These are phyloP conservation scores for Aspergillus sp. DNA, from an alignment of 2,329 filamentous ascomycete species.

Conservation along the genomic window DNA sequence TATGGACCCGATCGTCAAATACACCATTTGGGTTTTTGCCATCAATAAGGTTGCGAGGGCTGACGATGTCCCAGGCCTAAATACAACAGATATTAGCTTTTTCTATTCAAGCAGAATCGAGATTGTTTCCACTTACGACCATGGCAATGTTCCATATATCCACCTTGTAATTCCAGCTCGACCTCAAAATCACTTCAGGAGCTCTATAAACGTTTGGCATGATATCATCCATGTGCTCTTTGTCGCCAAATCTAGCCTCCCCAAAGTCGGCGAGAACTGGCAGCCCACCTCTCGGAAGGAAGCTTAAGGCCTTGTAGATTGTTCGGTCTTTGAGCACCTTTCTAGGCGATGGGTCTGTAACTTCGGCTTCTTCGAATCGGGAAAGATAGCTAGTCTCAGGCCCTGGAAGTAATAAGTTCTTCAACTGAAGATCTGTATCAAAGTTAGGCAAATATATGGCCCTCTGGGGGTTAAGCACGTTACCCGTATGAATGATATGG, in stretches of 20 bases:
- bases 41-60: conserved; percentile 9
- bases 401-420: conserved; percentile 10
- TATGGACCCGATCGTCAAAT: conserved; percentile 24
- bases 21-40: conserved; percentile 20
- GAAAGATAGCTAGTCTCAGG: conserved; percentile 14
- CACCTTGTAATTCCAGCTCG: conserved; percentile 41
- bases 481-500: conserved; percentile 13
- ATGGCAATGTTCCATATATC: conserved; percentile 50
- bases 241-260: conserved; percentile 37
- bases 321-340: conserved; percentile 36
- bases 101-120: conserved; percentile 1
- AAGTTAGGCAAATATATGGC: neutral
- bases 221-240: conserved; percentile 24
- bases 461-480: neutral
- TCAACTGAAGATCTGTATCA: conserved; percentile 8
- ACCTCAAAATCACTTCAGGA: conserved; percentile 42
- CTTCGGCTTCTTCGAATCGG: conserved; percentile 38
- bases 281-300: conserved; percentile 19
- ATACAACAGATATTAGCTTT: conserved; percentile 2
- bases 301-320: conserved; percentile 33
- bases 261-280: conserved; percentile 49
- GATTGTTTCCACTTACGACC: conserved; percentile 35
- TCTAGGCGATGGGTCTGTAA: conserved; percentile 33
- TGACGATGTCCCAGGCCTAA: conserved; percentile 17
- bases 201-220: conserved; percentile 17